Evolutionary conservation across 257 asterid species (phyloP).

Genomic region (Coffea canephora): DNA sequence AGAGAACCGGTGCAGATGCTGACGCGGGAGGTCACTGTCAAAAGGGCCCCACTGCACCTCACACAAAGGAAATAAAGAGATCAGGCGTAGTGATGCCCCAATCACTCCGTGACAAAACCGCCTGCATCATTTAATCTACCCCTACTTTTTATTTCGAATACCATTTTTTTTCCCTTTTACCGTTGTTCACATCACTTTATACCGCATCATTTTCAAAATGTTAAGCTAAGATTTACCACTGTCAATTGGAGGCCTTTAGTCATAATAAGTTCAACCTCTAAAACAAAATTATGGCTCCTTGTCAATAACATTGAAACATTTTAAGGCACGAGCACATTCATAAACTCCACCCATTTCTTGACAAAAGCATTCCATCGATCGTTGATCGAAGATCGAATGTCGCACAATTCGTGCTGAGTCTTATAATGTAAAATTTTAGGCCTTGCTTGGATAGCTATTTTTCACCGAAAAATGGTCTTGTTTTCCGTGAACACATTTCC

Average conservation of each 20-base stretch:
- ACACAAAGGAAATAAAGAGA: background rate
- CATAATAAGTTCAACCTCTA: background rate
- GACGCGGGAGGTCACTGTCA: slow-evolving; percentile 30
- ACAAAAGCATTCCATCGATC: too few relatives aligned
- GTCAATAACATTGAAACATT: too few relatives aligned
- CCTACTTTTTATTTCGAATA: background rate
- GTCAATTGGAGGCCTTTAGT: background rate
- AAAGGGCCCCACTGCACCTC: background rate
- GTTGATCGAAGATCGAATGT: too few relatives aligned
- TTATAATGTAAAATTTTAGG: too few relatives aligned
- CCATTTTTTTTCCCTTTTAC: background rate
- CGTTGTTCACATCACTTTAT: too few relatives aligned
- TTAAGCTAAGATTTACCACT: background rate
- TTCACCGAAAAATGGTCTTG: too few relatives aligned
- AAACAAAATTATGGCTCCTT: background rate
- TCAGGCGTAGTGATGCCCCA: slow-evolving; percentile 23
- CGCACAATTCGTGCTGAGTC: too few relatives aligned
- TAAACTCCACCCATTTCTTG: too few relatives aligned
- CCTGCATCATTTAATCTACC: slow-evolving; percentile 1
- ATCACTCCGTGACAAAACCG: slow-evolving; percentile 18
- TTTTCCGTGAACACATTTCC: too few relatives aligned
- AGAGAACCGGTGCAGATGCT: slow-evolving; percentile 19
- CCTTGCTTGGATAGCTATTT: too few relatives aligned
- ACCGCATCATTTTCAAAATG: too few relatives aligned
- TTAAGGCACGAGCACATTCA: background rate